Percentiles rank a stretch among this genome's conserved stretches.
These are phyloP conservation scores for Inga laurina DNA, from an alignment of 306 rosid species.

Conservation along the genomic window DNA sequence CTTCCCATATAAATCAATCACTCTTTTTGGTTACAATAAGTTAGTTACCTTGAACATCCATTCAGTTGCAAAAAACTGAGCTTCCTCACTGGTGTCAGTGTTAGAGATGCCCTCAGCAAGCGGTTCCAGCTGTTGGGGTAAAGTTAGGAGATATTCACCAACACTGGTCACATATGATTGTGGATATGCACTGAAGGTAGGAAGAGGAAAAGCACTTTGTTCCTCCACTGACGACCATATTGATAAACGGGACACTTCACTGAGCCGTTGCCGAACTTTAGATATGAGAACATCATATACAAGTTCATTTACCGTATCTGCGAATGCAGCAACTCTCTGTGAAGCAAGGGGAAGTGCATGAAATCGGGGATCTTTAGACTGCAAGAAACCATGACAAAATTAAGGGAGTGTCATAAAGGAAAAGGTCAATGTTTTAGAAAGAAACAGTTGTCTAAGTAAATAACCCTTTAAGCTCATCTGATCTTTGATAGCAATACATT, in stretches of 20 bases:
- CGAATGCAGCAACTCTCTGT: constrained; percentile 94
- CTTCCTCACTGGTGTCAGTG: constrained; percentile 82
- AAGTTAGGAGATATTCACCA: constrained; percentile 93
- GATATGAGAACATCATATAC: constrained; percentile 98
- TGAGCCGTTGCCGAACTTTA: constrained; percentile 91
- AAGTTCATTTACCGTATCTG: constrained; percentile 91
- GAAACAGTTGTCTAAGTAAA: constrained; percentile 18
- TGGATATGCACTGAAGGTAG: constrained; percentile 94
- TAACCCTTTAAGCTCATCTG: neutral
- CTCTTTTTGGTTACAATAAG: neutral
- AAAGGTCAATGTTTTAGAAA: neutral
- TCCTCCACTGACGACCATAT: constrained; percentile 94
- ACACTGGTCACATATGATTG: constrained; percentile 86
- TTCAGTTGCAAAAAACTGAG: constrained; percentile 98
- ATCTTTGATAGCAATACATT: neutral
- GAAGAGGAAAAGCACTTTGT: constrained; percentile 80
- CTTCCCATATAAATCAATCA: neutral
- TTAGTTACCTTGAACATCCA: constrained; percentile 97
- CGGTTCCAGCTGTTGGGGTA: constrained; percentile 99
- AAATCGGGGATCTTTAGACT: constrained; percentile 98
- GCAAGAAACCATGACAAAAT: constrained; percentile 43
- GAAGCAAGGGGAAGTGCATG: constrained; percentile 95
- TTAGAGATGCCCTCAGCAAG: constrained; percentile 94
- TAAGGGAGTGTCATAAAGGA: constrained; percentile 12
- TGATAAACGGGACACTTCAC: constrained; percentile 82